Evolutionary conservation across 495 filamentous ascomycete species (phyloP), one percentile per base, ranked within the genome.

Genomic region (Penicillium goetzii): DNA sequence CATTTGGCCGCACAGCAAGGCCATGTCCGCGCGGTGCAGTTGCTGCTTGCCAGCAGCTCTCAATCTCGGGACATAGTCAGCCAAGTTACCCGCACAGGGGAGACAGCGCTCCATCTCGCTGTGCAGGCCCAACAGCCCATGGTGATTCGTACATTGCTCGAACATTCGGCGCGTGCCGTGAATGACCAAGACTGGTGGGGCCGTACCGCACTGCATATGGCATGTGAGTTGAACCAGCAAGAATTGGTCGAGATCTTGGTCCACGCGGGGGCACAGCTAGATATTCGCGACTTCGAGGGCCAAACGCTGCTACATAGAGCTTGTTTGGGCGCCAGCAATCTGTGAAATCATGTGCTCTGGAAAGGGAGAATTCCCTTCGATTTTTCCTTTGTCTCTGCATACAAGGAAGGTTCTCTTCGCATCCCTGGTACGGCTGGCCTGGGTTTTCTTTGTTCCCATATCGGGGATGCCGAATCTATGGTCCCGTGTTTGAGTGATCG

Each of bases 81-180:
- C 36, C 43, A 49, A 25, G 57, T 34, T 33, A 59, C 57, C 10
- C 57, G 43, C 21, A 59, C 26, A 17, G 57, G 57, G 21, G 57
- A 59, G 30, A 59, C 38, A n/a, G 57, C 57, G 21, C 57, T 59
- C 38, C 57, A 59, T 49, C 40, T 59, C 12, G 57, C 57, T n/a
- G 57, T 59, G 43, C 57, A 59, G 32, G 36, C 57, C 9, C 38
- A 50, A 33, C 57, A 59, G 28, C 40, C 57, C 11, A 41, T 21
- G 17, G 43, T 59, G 21, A 19, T 49, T n/a, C 57, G 43, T 15
- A n/a, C 38, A 17, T 25, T 59, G 17, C 25, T 59, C 9, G 57
- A 59, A n/a, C 57, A 59, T 49, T 47, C 57, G 11, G 15, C 38
- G 19, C 57, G 43, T 32, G 57, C 19, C 11, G 57, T 59, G 21